Conservation (phyloP, 306 rosid genomes). For the Dryas alaskensis region DNA sequence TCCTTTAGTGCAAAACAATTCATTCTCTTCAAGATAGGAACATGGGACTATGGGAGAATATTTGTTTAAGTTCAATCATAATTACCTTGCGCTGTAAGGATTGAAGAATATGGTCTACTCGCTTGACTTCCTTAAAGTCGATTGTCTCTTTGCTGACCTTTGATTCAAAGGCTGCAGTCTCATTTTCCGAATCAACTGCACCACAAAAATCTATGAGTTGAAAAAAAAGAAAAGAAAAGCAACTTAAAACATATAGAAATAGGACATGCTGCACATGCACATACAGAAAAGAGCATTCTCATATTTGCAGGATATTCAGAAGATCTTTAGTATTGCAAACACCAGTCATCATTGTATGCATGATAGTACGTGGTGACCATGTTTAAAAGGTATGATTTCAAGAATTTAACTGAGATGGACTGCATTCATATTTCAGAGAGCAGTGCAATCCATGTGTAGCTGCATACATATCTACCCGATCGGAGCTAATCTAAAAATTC, state of each 20-base stretch:
- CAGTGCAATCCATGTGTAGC: neutral
- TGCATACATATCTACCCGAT: neutral
- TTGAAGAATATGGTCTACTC: conserved; percentile 78
- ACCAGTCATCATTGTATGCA: neutral
- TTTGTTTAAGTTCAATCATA: conserved; percentile 3
- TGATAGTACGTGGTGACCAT: neutral
- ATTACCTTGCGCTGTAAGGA: conserved; percentile 75
- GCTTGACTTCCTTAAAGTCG: conserved; percentile 68
- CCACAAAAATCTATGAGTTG: conserved; percentile 32
- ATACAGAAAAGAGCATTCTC: neutral
- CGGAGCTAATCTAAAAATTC: neutral
- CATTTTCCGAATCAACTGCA: conserved; percentile 74
- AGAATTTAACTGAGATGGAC: neutral
- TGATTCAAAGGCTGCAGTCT: conserved; percentile 44
- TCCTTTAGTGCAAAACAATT: neutral
- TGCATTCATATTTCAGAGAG: neutral
- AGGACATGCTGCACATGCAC: neutral
- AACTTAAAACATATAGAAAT: neutral
- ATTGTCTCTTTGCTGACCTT: conserved; percentile 67
- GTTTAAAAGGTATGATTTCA: neutral
- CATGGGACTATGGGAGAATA: conserved; percentile 16
- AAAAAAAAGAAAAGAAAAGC: conserved; percentile 7
- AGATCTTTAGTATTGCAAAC: neutral
- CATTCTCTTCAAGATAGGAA: conserved; percentile 7
- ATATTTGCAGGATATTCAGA: neutral